phyloP scores from a whole-genome alignment of 2,329 filamentous ascomycete species.

The Chalaropsis thielavioides region DNA sequence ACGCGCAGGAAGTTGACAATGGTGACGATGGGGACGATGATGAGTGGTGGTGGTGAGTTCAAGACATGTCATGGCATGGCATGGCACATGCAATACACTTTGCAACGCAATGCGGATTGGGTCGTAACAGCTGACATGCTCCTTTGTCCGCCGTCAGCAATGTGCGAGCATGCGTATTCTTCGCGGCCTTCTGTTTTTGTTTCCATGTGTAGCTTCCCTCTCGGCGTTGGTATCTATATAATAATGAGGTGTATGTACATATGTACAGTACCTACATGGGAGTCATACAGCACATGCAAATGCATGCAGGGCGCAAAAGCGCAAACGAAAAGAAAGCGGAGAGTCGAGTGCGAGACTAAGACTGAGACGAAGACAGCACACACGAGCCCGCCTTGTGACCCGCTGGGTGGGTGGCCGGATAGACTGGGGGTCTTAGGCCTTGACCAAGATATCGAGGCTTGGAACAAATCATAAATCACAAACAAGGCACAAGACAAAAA shows the following conservation, averaged over 20 bases:
- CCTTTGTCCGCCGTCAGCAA: background rate
- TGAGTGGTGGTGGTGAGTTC: background rate
- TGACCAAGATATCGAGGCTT: background rate
- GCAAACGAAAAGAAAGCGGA: background rate
- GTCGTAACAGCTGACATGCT: background rate
- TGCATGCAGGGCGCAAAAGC: conserved; percentile 2
- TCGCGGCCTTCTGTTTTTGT: no score
- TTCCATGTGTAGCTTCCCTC: background rate
- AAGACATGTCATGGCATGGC: no score
- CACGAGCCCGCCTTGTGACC: background rate
- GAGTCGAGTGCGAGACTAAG: background rate
- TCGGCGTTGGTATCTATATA: no score
- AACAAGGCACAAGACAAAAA: background rate
- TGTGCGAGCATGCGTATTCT: background rate
- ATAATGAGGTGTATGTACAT: background rate
- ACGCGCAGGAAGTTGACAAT: background rate
- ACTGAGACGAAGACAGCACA: background rate
- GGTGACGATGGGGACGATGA: background rate
- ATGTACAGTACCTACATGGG: conserved; percentile 3
- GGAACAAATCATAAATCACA: background rate
- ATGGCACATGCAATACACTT: background rate
- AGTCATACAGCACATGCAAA: background rate
- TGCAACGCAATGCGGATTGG: background rate
- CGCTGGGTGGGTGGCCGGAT: background rate
- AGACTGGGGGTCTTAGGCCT: background rate